A percentile compares a stretch with the other conserved stretches of the same genome.
phyloP scores from a whole-genome alignment of 2,329 filamentous ascomycete genomes.

The Sphaerulina vaccinii region DNA sequence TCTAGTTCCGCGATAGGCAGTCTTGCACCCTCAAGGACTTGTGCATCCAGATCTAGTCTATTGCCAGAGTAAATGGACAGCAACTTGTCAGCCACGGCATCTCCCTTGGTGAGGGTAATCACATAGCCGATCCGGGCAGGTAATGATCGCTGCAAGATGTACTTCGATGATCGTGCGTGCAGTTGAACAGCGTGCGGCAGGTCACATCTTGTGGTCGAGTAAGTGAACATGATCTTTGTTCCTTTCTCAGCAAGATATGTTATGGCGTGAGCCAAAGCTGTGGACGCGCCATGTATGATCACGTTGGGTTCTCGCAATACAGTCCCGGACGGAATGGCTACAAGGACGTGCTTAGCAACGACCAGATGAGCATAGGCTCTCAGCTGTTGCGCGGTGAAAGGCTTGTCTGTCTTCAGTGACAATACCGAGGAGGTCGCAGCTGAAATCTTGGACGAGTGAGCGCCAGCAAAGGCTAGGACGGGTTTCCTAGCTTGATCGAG shows the following conservation, averaged over 20 bases:
- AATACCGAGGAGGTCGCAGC: not conserved
- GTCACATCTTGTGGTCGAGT: slow-evolving; percentile 6
- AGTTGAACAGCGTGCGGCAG: slow-evolving; percentile 1
- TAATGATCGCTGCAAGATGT: slow-evolving; percentile 17
- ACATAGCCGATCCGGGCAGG: slow-evolving; percentile 17
- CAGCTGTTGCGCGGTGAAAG: slow-evolving; percentile 17
- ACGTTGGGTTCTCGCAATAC: not conserved
- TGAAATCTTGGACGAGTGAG: slow-evolving; percentile 11
- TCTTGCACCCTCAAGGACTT: not conserved
- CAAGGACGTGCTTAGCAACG: slow-evolving; percentile 18
- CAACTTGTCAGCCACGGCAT: slow-evolving; percentile 17
- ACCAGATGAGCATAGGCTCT: slow-evolving; percentile 12
- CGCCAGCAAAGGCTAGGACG: slow-evolving; percentile 12
- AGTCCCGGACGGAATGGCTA: slow-evolving; percentile 8
- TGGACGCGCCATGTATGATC: slow-evolving; percentile 20
- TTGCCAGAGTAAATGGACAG: slow-evolving; percentile 15
- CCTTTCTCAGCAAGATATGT: slow-evolving; percentile 1
- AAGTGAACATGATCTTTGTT: slow-evolving; percentile 12
- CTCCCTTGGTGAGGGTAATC: slow-evolving; percentile 11
- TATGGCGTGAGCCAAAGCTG: slow-evolving; percentile 13
- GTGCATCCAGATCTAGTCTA: slow-evolving; percentile 11
- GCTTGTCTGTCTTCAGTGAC: not conserved
- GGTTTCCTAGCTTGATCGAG: slow-evolving; percentile 10
- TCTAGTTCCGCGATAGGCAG: slow-evolving; percentile 4
- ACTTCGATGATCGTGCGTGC: slow-evolving; percentile 18